Base-by-base conservation (phyloP, 2,329 filamentous ascomycete genomes). In the Penicillium sp. region DNA sequence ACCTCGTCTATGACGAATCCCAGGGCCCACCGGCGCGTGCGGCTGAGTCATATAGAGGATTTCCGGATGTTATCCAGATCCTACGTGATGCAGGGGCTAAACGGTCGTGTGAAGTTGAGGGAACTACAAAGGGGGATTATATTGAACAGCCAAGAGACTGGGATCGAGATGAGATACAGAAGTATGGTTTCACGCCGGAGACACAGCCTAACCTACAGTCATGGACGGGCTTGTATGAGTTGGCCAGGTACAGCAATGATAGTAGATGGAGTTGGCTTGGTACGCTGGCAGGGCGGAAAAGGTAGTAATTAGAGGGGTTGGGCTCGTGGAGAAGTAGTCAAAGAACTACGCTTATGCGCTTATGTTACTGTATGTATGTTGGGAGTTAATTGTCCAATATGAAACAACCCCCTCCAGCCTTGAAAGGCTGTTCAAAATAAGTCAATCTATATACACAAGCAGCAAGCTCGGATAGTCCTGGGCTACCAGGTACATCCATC, bases 141-240 rank as follows among this genome's bases (percentile, higher is more conserved):
- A 49, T 50, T 31, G 33, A 37, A 2, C 56, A 62, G n/a, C 55
- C 55, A 25, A 25, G 22, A 25, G 22, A 25, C 5, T 61, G 56
- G 54, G 59, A 63, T 41, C 31, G 55, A 4, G 51, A 36, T 5
- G 43, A 55, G 2, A 45, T 62, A 14, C 54, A 54, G 34, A 38
- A 39, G 16, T 43, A 53, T 37, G 58, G 58, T 14, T 61, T 58
- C 34, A 57, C 55, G 0, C 40, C 50, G 2, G 48, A 50, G 4
- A 57, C 47, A 1, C 22, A 25, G 22, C 58, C 58, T 3, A 53
- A 60, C 44, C 38, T 19, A 18, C 44, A 59, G 6, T n/a, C 35
- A 8, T 62, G 61, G 61, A 31, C 38, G 10, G 40, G 34, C 7
- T 13, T 62, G 12, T 63, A 63, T 38, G 48, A 61, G 18, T 29